Conservation (phyloP, 179 eudicot species). For the Silene coronaria region DNA sequence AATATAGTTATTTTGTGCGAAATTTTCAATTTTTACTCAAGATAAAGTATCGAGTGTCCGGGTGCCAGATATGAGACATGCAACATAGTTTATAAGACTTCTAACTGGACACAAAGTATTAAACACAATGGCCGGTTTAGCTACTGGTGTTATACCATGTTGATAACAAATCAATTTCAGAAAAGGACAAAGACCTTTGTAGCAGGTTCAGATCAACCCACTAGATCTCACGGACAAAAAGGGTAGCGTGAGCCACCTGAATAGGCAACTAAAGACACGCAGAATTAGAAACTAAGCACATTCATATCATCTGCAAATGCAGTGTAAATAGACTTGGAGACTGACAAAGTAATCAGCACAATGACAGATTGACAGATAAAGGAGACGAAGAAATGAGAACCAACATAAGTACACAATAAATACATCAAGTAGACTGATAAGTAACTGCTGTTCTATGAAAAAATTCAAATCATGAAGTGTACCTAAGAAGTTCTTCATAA, state of each 20-base stretch:
- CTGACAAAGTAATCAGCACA: not conserved
- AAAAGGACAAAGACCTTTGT: not conserved
- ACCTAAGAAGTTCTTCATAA: slow-evolving; percentile 82
- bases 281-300: not conserved
- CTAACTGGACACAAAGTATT: not conserved
- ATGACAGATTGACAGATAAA: not conserved
- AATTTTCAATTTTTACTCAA: no score
- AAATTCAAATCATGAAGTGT: slow-evolving; percentile 16
- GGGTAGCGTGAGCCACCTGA: not conserved
- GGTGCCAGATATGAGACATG: no score
- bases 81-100: no score
- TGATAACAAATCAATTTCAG: not conserved
- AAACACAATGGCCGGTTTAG: not conserved
- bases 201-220: no score
- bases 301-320: not conserved
- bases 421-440: not conserved
- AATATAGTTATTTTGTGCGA: no score
- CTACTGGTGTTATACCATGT: not conserved
- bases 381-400: not conserved
- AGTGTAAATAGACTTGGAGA: not conserved
- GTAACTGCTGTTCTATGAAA: not conserved
- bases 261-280: not conserved
- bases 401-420: no score
- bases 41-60: no score
- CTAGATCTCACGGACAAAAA: no score